These are phyloP conservation scores for Carex sylvatica DNA, from an alignment of 202 grass and related monocot genomes.

Conservation along the genomic window DNA sequence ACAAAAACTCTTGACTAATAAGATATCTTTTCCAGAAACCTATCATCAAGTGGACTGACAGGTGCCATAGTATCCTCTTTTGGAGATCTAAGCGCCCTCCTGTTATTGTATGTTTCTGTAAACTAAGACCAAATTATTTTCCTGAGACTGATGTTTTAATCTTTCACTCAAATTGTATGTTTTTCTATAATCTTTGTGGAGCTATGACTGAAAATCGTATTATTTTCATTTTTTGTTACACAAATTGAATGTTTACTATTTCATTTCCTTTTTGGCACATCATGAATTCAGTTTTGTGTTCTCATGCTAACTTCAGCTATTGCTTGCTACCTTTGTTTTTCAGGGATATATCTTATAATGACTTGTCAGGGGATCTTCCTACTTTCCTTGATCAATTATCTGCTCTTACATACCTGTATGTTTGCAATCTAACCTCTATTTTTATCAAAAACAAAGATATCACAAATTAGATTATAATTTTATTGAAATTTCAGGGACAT, in stretches of 20 bases:
- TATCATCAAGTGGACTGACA: conserved; percentile 31
- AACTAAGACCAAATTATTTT: background rate
- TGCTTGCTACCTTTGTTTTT: background rate
- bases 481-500: background rate
- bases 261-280: background rate
- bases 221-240: background rate
- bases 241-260: background rate
- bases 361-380: background rate
- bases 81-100: conserved; percentile 1
- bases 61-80: conserved; percentile 21
- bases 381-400: background rate
- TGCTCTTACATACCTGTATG: background rate
- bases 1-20: background rate
- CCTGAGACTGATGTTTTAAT: background rate
- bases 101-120: conserved; percentile 17
- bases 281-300: background rate
- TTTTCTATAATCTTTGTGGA: background rate
- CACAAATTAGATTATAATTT: background rate
- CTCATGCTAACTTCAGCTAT: background rate
- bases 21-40: background rate
- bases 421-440: background rate
- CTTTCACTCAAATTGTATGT: background rate
- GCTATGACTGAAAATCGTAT: background rate
- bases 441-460: background rate
- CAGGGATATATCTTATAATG: background rate